Evolutionary conservation across 306 rosid genomes (phyloP).

Genomic region (Phaseolus lunatus): DNA sequence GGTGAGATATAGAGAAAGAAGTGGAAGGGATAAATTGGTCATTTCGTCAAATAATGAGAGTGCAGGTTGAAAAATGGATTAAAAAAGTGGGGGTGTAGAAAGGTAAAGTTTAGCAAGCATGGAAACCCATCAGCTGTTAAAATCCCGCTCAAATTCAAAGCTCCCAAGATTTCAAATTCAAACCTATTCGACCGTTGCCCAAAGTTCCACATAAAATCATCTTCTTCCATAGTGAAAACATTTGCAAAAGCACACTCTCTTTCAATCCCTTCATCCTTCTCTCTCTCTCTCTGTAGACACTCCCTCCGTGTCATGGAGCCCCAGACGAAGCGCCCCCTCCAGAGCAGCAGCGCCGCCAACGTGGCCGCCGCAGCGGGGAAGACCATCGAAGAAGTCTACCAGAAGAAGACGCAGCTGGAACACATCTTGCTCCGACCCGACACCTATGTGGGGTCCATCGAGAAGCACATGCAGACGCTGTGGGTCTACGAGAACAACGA

Average conservation of each 20-base stretch:
- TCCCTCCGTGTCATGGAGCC: conserved; percentile 61
- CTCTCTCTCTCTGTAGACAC: conserved; percentile 35
- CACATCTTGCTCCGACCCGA: conserved; percentile 96
- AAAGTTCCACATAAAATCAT: not conserved
- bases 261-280: not conserved
- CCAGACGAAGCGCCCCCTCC: conserved; percentile 62
- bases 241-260: not conserved
- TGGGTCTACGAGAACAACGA: conserved; percentile 81
- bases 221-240: too few relatives aligned
- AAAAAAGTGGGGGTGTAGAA: too few relatives aligned
- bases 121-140: too few relatives aligned
- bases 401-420: conserved; percentile 92
- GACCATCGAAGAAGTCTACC: conserved; percentile 89
- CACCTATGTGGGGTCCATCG: conserved; percentile 91
- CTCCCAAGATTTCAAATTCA: too few relatives aligned
- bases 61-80: too few relatives aligned
- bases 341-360: conserved; percentile 69
- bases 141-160: too few relatives aligned
- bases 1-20: too few relatives aligned
- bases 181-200: too few relatives aligned
- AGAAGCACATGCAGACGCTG: conserved; percentile 81
- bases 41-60: too few relatives aligned
- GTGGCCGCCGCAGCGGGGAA: conserved; percentile 52
- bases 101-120: too few relatives aligned
- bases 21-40: too few relatives aligned